Conservation (phyloP, 1,139 yeast species). For the Scheffersomyces insectosa region DNA sequence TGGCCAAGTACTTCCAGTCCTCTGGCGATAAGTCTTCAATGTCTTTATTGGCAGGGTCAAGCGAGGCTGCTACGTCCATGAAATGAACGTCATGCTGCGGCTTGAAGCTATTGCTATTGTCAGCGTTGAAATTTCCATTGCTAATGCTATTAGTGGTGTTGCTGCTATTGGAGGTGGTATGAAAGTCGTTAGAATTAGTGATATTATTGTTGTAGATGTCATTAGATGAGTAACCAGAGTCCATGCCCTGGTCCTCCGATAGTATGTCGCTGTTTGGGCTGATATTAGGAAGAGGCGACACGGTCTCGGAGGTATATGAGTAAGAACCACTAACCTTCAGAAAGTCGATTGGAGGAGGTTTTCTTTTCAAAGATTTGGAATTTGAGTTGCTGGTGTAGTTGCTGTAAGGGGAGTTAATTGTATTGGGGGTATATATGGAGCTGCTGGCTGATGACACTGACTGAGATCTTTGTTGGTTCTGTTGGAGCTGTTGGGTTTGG, state of each 20-base stretch:
- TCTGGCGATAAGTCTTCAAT: conserved; percentile 67
- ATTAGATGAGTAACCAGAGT: neutral
- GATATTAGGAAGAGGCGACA: conserved; percentile 3
- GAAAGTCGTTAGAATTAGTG: neutral
- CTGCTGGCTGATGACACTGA: conserved; percentile 8
- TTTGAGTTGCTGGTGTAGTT: conserved; percentile 5
- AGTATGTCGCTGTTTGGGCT: conserved; percentile 1
- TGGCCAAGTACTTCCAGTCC: conserved; percentile 73
- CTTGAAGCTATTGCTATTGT: neutral
- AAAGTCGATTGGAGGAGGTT: conserved; percentile 48
- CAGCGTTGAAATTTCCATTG: neutral
- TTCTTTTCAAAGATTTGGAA: conserved; percentile 30
- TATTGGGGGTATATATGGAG: conserved; percentile 9
- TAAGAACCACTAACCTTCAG: conserved; percentile 35
- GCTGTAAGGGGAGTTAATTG: neutral
- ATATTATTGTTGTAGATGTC: neutral
- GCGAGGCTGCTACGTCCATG: neutral
- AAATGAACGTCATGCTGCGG: neutral
- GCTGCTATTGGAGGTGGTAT: neutral
- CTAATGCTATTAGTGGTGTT: neutral
- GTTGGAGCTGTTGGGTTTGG: neutral
- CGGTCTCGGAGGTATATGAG: conserved; percentile 14
- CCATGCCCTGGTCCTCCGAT: neutral
- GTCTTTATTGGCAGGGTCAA: conserved; percentile 4
- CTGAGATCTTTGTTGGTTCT: conserved; percentile 2